phyloP scores from a whole-genome alignment of 2,329 filamentous ascomycete genomes.

The Aspergillus glaucus region DNA sequence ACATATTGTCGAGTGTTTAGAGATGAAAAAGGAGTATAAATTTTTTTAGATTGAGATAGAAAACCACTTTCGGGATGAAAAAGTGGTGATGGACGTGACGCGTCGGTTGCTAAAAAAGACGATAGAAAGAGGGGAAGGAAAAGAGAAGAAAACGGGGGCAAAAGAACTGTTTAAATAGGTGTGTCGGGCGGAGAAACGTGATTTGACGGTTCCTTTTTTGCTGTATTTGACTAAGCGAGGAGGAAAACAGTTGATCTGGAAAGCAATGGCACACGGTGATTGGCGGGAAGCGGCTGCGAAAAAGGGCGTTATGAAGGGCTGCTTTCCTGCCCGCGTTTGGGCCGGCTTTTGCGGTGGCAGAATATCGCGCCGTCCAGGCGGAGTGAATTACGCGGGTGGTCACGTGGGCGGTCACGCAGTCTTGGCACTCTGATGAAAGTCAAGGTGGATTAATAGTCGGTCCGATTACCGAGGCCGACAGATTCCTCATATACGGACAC shows the following conservation, averaged over 20 bases:
- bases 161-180: conserved; percentile 24
- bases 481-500: no score
- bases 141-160: conserved; percentile 10
- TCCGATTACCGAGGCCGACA: no score
- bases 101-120: conserved; percentile 14
- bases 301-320: conserved; percentile 36
- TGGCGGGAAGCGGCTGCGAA: conserved; percentile 25
- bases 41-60: conserved; percentile 14
- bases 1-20: conserved; percentile 25
- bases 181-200: conserved; percentile 12
- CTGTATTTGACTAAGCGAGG: conserved; percentile 20
- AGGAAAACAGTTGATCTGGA: conserved; percentile 14
- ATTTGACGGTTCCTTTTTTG: conserved; percentile 6
- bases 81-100: conserved; percentile 10
- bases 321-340: conserved; percentile 30
- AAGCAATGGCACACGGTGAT: conserved; percentile 24
- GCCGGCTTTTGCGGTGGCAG: neutral
- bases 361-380: neutral
- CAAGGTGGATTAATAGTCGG: no score
- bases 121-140: conserved; percentile 7
- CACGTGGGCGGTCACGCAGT: no score
- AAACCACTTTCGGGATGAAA: conserved; percentile 7
- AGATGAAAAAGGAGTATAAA: conserved; percentile 6
- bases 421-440: no score
- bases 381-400: neutral